Evolutionary conservation across 441 rosid species (phyloP).

Genomic region (Rhodomyrtus psidioides): DNA sequence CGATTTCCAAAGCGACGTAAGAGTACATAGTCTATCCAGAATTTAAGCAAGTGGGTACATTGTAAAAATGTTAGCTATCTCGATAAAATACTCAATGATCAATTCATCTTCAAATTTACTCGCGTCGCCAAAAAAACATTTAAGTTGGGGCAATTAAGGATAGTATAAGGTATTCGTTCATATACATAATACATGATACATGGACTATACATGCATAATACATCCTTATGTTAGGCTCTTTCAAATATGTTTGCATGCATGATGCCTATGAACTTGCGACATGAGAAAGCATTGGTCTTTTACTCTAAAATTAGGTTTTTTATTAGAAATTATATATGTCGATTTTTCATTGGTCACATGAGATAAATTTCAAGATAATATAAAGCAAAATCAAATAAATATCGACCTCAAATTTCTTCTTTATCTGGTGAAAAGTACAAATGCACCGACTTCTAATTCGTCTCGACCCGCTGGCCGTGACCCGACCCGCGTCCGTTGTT

Average conservation of each 20-base stretch:
- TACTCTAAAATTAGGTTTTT: too few species aligned
- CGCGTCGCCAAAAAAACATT: neutral
- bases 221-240: neutral
- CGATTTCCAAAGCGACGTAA: fast-evolving
- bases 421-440: too few species aligned
- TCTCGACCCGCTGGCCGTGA: too few species aligned
- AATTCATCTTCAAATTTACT: neutral
- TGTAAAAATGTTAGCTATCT: neutral
- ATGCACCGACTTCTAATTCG: too few species aligned
- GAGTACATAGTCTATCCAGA: neutral
- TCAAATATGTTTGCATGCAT: neutral
- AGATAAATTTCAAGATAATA: too few species aligned
- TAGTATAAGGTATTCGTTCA: neutral
- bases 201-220: neutral
- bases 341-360: too few species aligned
- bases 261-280: neutral
- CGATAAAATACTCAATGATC: neutral
- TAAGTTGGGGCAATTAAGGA: neutral
- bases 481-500: too few species aligned
- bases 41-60: neutral
- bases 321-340: too few species aligned
- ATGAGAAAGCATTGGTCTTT: too few species aligned
- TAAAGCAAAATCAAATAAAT: too few species aligned
- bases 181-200: neutral
- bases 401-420: too few species aligned